These are phyloP conservation scores for Lipomyces lipofer DNA, from an alignment of 805 yeast species.

Conservation along the genomic window DNA sequence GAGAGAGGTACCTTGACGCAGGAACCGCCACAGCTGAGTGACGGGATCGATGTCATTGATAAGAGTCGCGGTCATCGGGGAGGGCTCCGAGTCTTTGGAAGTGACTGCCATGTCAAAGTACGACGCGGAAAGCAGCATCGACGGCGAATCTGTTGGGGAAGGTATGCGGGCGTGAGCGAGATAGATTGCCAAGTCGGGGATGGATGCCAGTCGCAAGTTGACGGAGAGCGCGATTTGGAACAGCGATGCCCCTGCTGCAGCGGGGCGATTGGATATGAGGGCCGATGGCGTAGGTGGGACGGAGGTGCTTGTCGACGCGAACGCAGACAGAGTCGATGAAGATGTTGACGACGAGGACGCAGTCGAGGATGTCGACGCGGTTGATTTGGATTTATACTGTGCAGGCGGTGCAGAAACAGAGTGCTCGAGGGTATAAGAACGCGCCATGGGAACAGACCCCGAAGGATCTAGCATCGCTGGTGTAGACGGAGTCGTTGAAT, in stretches of 20 bases:
- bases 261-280: constrained; percentile 30
- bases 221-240: constrained; percentile 35
- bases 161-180: constrained; percentile 23
- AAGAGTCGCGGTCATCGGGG: neutral
- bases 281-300: constrained; percentile 8
- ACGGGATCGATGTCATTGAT: constrained; percentile 76
- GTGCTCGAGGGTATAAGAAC: constrained; percentile 14
- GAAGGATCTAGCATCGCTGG: neutral
- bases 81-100: constrained; percentile 48
- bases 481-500: neutral
- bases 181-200: constrained; percentile 31
- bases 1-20: constrained; percentile 90
- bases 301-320: neutral
- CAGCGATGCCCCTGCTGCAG: constrained; percentile 32
- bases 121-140: constrained; percentile 25
- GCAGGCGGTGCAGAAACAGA: constrained; percentile 10
- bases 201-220: constrained; percentile 28
- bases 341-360: constrained; percentile 10
- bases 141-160: constrained; percentile 25
- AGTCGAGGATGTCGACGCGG: constrained; percentile 4
- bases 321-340: constrained; percentile 1
- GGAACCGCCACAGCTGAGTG: constrained; percentile 81
- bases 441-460: neutral
- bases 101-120: constrained; percentile 65
- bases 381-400: neutral